Base-by-base conservation (phyloP, 1,284 basidiomycete species). In the Trametes pubescens region DNA sequence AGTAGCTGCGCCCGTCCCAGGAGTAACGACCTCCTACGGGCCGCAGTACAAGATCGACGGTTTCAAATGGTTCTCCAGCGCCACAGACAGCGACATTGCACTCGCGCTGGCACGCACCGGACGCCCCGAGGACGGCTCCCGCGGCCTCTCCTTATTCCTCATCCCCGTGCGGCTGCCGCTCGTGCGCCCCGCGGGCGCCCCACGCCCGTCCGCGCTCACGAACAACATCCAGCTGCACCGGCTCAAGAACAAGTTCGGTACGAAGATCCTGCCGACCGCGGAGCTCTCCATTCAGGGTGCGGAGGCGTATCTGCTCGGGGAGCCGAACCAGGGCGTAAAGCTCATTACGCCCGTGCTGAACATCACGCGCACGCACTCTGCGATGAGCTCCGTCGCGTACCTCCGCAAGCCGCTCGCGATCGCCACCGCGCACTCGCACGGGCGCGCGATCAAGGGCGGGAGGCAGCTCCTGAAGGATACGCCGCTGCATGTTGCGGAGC, bases 1-100 rank as follows among this genome's bases (percentile, higher is more conserved):
- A 0, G 78, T 79, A 0, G 92, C 91, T 1, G 61, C 72, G 55
- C 72, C 75, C 2, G 74, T 79, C 0, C 73, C 76, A 6, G 71
- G 73, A 49, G 71, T 69, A 8, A 70, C 56, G 2, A 60, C 77
- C 61, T 66, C 69, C 6, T 81, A 86, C 53, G 86, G 89, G n/a
- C 77, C 82, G 2, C 74, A 78, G 48, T 91, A 89, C 72, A 76
- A 72, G 22, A 75, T 93, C 29, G 78, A 91, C 67, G 90, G 92
- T 1, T 86, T 93, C 76, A 93, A 93, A 77, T 92, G 91, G 92
- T 94, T 94, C 78, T 92, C 91, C 13, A 91, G 89, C 59, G 93
- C 92, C 1, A 92, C 91, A 0, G 93, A 94, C 69, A 87, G 87
- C 67, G 81, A 93, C 61, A 78, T 93, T 18, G 83, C 91, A 0